These are phyloP conservation scores for Huntiella abstrusa DNA, from an alignment of 2,329 filamentous ascomycete species.

Conservation along the genomic window DNA sequence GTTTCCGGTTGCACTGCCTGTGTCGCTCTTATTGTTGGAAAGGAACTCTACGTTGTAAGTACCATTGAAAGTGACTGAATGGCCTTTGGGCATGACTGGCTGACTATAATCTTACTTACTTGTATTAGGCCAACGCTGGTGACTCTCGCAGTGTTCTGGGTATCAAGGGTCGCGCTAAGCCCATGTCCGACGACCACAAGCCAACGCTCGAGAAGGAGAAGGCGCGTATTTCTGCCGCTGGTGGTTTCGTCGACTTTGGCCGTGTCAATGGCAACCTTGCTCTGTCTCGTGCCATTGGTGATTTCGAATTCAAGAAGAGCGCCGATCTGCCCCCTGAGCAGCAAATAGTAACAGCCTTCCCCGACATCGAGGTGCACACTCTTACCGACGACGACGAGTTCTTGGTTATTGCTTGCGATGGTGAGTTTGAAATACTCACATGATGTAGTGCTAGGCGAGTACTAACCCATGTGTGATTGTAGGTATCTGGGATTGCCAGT, in stretches of 20 bases:
- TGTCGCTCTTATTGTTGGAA: slow-evolving; percentile 68
- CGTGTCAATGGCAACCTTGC: slow-evolving; percentile 97
- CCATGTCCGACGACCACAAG: slow-evolving; percentile 97
- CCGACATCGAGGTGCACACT: slow-evolving; percentile 83
- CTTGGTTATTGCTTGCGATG: slow-evolving; percentile 78
- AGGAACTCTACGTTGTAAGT: slow-evolving; percentile 91
- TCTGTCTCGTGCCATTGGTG: slow-evolving; percentile 88
- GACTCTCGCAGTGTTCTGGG: slow-evolving; percentile 90
- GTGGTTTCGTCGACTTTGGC: slow-evolving; percentile 95
- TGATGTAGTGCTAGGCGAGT: neutral
- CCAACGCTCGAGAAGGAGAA: slow-evolving; percentile 97
- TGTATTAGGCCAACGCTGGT: slow-evolving; percentile 70
- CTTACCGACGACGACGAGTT: slow-evolving; percentile 91
- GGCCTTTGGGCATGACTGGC: neutral
- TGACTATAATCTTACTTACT: neutral
- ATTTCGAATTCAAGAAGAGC: slow-evolving; percentile 99
- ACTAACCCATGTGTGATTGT: slow-evolving; percentile 12
- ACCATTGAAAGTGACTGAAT: neutral
- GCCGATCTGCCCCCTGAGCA: slow-evolving; percentile 92
- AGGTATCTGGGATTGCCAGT: slow-evolving; percentile 99
- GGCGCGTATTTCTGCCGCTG: slow-evolving; percentile 83
- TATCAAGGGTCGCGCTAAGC: slow-evolving; percentile 93
- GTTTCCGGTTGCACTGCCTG: slow-evolving; percentile 96
- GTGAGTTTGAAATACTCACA: slow-evolving; percentile 29
- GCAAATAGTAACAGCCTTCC: slow-evolving; percentile 94